Evolutionary conservation across 2,329 filamentous ascomycete genomes (phyloP), one percentile per base, ranked within the genome.

Genomic region (Aspergillus sp.): DNA sequence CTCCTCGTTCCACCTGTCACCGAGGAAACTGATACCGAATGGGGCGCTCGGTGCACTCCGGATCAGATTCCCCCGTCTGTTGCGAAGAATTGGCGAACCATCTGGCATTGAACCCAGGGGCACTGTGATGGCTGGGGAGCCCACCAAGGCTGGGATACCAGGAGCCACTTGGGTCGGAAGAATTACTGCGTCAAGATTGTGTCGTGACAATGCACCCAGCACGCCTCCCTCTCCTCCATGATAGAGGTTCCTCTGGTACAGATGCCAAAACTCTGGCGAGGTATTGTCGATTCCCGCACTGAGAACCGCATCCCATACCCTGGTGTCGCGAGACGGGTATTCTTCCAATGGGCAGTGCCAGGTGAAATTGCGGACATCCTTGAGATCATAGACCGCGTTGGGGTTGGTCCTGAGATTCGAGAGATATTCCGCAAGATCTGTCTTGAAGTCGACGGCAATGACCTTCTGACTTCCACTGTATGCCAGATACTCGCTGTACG

Each of bases 21-120:
- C 80, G 28, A 81, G 58, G 44, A 83, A 82, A 5, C 66, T 67
- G 8, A 84, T 56, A 0, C 80, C 80, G 46, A 81, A 79, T 14
- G 67, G 67, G 15, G 75, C 52, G 12, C 72, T 71, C 0, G 77
- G 75, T 0, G 61, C 75, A 0, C 57, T 61, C 1, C 57, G 54
- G 6, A 75, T 68, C 5, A 81, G 54, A n/a, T 69, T 63, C 0
- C 71, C 68, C 5, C 69, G 58, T 0, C 39, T 33, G 32, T 72
- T 69, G 22, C 53, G 54, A 12, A 28, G 8, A 15, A 36, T 14
- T 54, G 48, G 57, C 4, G 67, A 68, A 17, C 68, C 66, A 0
- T 55, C 42, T 0, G 73, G 71, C 31, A 68, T 71, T 25, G 66
- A 67, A 0, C 78, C 77, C 35, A 83, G 55, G 0, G 78, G 80